A percentile compares a stretch with the other conserved stretches of the same genome.
phyloP scores from a whole-genome alignment of 179 eudicot species.

The Beta corolliflora region DNA sequence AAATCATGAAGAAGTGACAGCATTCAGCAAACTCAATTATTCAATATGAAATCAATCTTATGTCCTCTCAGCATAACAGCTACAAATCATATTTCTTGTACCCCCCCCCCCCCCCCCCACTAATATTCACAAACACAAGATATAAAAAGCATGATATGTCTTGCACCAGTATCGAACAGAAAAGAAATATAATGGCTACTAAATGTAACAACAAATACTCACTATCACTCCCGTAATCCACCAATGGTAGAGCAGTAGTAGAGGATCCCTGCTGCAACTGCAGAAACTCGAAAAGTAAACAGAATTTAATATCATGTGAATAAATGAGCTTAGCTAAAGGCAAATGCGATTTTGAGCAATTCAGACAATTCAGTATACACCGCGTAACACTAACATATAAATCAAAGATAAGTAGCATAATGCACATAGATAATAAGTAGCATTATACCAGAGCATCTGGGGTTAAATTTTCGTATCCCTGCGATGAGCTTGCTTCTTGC shows the following conservation, averaged over 20 bases:
- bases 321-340: not conserved
- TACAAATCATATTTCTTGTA: not conserved
- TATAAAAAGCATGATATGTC: too few species aligned
- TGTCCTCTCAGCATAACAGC: too few species aligned
- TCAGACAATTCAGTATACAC: too few species aligned
- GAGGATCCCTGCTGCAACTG: slow-evolving; percentile 44
- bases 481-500: slow-evolving; percentile 53
- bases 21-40: not conserved
- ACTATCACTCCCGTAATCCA: slow-evolving; percentile 73
- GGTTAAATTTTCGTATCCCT: slow-evolving; percentile 45
- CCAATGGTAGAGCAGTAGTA: slow-evolving; percentile 44
- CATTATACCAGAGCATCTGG: slow-evolving; percentile 57
- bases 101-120: too few species aligned
- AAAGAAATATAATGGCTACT: not conserved
- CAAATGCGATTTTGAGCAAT: not conserved
- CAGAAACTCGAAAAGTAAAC: not conserved
- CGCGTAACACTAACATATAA: not conserved
- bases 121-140: too few species aligned
- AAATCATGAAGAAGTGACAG: too few species aligned
- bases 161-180: too few species aligned
- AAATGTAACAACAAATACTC: not conserved
- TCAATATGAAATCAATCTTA: not conserved
- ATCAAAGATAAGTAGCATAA: not conserved
- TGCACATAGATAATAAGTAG: not conserved
- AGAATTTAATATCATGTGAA: not conserved